phyloP scores from a whole-genome alignment of 2,329 filamentous ascomycete genomes.

The Diplodia corticola region DNA sequence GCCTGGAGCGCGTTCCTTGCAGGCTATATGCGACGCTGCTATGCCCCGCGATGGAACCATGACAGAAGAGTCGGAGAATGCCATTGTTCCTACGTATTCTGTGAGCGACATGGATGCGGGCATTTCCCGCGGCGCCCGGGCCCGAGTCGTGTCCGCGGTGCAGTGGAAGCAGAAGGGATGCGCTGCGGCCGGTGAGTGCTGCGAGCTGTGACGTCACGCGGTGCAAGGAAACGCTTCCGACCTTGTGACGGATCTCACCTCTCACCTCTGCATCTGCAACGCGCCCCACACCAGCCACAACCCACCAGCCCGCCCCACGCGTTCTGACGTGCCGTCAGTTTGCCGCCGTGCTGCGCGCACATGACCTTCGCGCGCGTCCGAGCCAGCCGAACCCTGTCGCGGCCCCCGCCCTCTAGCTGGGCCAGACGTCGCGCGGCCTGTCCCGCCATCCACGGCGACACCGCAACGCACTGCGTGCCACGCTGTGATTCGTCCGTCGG shows the following conservation, averaged over 20 bases:
- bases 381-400: conserved; percentile 15
- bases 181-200: neutral
- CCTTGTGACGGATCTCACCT: neutral
- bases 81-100: conserved; percentile 17
- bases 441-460: conserved; percentile 10
- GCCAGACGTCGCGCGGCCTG: neutral
- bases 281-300: conserved; percentile 18
- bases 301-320: conserved; percentile 6
- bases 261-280: neutral
- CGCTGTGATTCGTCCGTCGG: conserved; percentile 1
- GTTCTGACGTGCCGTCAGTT: neutral
- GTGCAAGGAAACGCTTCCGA: neutral
- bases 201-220: neutral
- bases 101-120: neutral
- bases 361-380: conserved; percentile 17
- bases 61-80: conserved; percentile 3
- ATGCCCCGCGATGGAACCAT: neutral
- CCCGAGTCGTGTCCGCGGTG: neutral
- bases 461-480: conserved; percentile 9
- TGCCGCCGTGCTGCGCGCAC: neutral
- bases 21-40: neutral
- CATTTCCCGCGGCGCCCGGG: neutral
- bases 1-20: neutral
- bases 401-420: neutral
- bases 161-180: neutral